Conservation (phyloP, 768 basidiomycete species). For the Galerina sulciceps region DNA sequence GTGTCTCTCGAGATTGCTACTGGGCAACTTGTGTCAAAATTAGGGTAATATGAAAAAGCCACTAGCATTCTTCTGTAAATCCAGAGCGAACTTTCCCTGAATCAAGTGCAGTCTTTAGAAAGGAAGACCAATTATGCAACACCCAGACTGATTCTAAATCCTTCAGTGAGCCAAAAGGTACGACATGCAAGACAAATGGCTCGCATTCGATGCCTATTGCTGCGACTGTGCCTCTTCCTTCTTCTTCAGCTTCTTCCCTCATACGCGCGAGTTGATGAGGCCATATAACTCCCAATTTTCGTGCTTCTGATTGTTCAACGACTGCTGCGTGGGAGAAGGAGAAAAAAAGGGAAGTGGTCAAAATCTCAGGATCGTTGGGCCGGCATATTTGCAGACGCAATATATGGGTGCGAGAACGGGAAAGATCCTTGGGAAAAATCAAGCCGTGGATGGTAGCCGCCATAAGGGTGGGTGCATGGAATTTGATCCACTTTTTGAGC, state of each 20-base stretch:
- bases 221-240: background rate
- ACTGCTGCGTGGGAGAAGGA: background rate
- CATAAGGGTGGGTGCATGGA: background rate
- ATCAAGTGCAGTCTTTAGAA: too few relatives aligned
- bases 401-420: background rate
- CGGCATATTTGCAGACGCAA: background rate
- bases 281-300: background rate
- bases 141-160: background rate
- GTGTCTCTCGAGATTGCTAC: too few relatives aligned
- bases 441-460: background rate
- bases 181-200: background rate
- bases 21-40: too few relatives aligned
- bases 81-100: too few relatives aligned
- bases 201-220: background rate
- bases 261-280: background rate
- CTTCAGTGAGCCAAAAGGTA: background rate
- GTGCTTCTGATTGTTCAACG: background rate
- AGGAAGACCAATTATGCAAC: too few relatives aligned
- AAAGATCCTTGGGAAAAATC: background rate
- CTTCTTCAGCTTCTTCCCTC: background rate
- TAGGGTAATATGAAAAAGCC: too few relatives aligned
- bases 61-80: too few relatives aligned
- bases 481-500: background rate
- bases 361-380: background rate
- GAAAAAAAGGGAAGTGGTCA: background rate